A percentile compares a stretch with the other conserved stretches of the same genome.
phyloP scores from a whole-genome alignment of 2,329 filamentous ascomycete species.

The Fusarium napiforme region DNA sequence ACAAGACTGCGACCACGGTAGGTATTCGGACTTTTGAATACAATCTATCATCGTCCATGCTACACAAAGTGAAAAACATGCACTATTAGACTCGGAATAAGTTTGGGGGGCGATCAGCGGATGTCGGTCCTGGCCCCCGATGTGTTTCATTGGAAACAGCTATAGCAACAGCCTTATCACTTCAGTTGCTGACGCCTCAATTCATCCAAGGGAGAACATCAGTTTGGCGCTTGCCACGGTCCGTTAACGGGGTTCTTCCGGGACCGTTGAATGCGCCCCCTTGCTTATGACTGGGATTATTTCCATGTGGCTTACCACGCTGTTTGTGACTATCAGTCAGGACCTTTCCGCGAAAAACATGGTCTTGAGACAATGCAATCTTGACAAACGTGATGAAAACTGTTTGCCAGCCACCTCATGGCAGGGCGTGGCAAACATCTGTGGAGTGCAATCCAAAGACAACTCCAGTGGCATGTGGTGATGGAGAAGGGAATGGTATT shows the following conservation, averaged over 20 bases:
- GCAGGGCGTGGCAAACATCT: slow-evolving; percentile 16
- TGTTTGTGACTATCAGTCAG: slow-evolving; percentile 12
- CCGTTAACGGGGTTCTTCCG: slow-evolving; percentile 29
- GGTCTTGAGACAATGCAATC: slow-evolving; percentile 30
- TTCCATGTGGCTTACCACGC: slow-evolving; percentile 32
- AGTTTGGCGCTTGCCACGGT: slow-evolving; percentile 27
- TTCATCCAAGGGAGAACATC: slow-evolving; percentile 21
- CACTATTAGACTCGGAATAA: background rate
- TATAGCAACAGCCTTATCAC: background rate
- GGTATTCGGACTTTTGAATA: background rate
- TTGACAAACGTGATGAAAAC: slow-evolving; percentile 6
- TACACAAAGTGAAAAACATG: slow-evolving; percentile 5
- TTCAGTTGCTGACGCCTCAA: background rate
- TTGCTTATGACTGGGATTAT: slow-evolving; percentile 27
- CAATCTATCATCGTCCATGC: background rate
- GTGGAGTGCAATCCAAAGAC: slow-evolving; percentile 14
- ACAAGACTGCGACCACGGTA: slow-evolving; percentile 2
- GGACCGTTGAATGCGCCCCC: slow-evolving; percentile 29
- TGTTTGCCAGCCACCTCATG: slow-evolving; percentile 33
- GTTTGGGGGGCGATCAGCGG: background rate
- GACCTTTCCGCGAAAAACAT: slow-evolving; percentile 26
- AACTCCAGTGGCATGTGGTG: slow-evolving; percentile 28
- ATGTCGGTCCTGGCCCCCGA: slow-evolving; percentile 6
- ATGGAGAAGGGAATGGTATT: slow-evolving; percentile 1
- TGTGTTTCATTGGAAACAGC: background rate